Conservation (phyloP, 2,329 filamentous ascomycete species). For the Colletotrichum eleusines region DNA sequence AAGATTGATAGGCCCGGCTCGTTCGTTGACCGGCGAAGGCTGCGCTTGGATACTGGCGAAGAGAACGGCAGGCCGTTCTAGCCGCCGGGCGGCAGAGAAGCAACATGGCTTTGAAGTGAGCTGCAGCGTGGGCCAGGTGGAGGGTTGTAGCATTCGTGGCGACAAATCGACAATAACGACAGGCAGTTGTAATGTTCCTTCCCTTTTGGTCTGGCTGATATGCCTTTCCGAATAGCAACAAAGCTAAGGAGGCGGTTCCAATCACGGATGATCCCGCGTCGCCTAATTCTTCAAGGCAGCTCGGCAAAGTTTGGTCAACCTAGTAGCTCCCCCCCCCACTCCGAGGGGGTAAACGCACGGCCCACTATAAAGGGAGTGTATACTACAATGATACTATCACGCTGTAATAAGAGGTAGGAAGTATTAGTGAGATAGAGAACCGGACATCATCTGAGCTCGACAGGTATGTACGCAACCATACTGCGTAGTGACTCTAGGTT, state of each 20-base stretch:
- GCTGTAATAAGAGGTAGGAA: neutral
- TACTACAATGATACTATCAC: no score
- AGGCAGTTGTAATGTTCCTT: no score
- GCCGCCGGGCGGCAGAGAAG: constrained; percentile 15
- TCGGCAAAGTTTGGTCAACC: neutral
- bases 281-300: neutral
- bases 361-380: no score
- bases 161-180: neutral
- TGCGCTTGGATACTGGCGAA: constrained; percentile 9
- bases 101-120: constrained; percentile 10
- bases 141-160: neutral
- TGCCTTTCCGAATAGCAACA: neutral
- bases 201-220: neutral
- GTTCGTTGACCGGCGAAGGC: neutral
- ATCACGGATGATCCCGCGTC: constrained; percentile 6
- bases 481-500: neutral
- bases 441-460: neutral
- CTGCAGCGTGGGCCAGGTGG: neutral
- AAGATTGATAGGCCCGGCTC: constrained; percentile 74
- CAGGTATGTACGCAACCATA: neutral
- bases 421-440: neutral
- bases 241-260: neutral
- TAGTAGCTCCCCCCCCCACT: no score
- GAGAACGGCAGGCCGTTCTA: constrained; percentile 13
- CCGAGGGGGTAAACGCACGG: no score